Evolutionary conservation across 257 asterid species (phyloP).

Genomic region (Penstemon eatonii): DNA sequence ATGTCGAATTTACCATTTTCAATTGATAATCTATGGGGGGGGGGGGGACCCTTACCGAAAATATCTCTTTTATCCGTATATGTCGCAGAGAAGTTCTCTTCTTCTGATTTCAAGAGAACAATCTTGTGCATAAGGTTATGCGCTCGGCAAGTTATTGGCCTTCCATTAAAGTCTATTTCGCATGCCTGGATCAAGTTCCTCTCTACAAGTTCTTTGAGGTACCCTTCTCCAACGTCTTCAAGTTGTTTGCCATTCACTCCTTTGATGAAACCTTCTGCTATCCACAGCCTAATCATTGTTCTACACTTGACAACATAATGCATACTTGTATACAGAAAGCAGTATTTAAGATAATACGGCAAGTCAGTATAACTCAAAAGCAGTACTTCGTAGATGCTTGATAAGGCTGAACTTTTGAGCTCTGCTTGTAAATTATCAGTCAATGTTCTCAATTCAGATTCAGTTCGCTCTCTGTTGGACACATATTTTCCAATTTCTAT

Average conservation of each 20-base stretch:
- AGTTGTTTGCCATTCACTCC: slow-evolving; percentile 1
- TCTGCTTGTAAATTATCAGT: slow-evolving; percentile 12
- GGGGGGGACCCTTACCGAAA: neutral
- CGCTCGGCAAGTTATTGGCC: slow-evolving; percentile 19
- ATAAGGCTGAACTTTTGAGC: neutral
- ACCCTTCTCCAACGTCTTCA: slow-evolving; percentile 29
- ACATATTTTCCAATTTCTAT: slow-evolving; percentile 23
- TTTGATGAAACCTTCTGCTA: slow-evolving; percentile 24
- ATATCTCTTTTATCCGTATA: neutral
- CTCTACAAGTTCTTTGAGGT: slow-evolving; percentile 22
- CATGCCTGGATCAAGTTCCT: slow-evolving; percentile 24
- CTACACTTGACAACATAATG: slow-evolving; percentile 6
- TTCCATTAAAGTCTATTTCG: slow-evolving; percentile 29
- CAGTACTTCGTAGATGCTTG: slow-evolving; percentile 2
- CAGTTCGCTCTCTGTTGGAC: neutral
- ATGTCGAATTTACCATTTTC: neutral
- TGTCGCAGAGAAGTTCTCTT: slow-evolving; percentile 13
- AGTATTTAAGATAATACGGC: slow-evolving; percentile 22
- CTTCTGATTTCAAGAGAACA: slow-evolving; percentile 13
- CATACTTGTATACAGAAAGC: slow-evolving; percentile 27
- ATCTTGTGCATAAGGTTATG: slow-evolving; percentile 20
- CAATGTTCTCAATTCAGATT: neutral
- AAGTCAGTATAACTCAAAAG: slow-evolving; percentile 21
- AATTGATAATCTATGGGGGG: slow-evolving; percentile 8
- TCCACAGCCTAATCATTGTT: slow-evolving; percentile 29